Percentiles rank a stretch among this genome's conserved stretches.
phyloP scores from a whole-genome alignment of 1,284 basidiomycete genomes.

The Papiliotrema nemorosa region DNA sequence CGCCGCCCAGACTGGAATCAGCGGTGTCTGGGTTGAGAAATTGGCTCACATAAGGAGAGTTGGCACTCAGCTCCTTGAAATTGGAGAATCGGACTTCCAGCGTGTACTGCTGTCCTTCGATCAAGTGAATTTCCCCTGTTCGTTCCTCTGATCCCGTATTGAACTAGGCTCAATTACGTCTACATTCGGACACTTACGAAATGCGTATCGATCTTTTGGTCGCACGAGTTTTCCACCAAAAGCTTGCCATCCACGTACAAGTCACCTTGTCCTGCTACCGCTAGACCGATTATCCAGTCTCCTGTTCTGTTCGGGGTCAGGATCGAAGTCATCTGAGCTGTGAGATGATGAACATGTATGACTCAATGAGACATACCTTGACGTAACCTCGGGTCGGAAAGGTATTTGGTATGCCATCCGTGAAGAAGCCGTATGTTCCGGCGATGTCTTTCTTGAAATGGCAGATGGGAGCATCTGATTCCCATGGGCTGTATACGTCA shows the following conservation, averaged over 20 bases:
- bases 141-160: background rate
- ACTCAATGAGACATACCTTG: background rate
- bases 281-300: background rate
- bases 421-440: background rate
- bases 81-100: background rate
- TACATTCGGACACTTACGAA: background rate
- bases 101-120: background rate
- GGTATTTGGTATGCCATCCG: background rate
- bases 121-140: background rate
- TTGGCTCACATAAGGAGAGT: background rate
- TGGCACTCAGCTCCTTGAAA: background rate
- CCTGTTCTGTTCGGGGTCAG: background rate
- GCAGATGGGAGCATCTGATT: no score
- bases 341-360: no score
- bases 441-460: no score
- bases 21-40: no score
- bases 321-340: background rate
- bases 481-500: no score
- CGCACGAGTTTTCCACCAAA: conserved; percentile 65
- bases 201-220: conserved; percentile 19
- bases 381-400: background rate
- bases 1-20: background rate
- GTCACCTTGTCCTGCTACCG: conserved; percentile 7
- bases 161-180: background rate
- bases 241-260: conserved; percentile 57